Conservation (phyloP, 139 green algal genomes). For the Coccomyxa sp. region DNA sequence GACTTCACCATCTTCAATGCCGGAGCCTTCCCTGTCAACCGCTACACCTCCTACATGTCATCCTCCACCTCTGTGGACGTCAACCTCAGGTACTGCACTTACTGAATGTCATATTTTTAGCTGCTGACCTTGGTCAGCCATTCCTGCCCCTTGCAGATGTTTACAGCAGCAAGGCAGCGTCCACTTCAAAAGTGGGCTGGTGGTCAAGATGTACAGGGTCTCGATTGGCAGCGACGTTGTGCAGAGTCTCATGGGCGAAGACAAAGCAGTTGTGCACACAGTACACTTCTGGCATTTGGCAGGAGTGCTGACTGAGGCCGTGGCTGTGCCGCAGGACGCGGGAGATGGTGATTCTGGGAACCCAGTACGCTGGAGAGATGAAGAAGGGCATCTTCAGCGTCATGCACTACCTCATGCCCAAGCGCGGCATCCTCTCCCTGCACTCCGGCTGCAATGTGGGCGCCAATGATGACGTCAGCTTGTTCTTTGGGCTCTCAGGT, state of each 20-base stretch:
- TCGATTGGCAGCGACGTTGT: too few relatives aligned
- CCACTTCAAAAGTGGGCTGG: too few relatives aligned
- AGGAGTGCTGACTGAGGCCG: too few relatives aligned
- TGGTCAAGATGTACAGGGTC: too few relatives aligned
- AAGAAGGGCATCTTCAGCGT: slow-evolving; percentile 87
- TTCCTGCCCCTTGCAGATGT: too few relatives aligned
- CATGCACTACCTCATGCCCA: slow-evolving; percentile 92
- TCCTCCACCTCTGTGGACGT: slow-evolving; percentile 83
- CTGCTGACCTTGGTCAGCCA: too few relatives aligned
- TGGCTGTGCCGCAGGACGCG: slow-evolving; percentile 8
- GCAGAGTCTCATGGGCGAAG: too few relatives aligned
- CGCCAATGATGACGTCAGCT: slow-evolving; percentile 52
- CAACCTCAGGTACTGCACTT: slow-evolving; percentile 65
- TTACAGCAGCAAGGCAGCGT: too few relatives aligned
- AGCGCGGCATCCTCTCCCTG: slow-evolving; percentile 77
- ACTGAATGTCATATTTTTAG: too few relatives aligned
- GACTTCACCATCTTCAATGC: slow-evolving; percentile 97
- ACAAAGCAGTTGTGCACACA: too few relatives aligned
- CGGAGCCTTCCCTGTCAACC: slow-evolving; percentile 82
- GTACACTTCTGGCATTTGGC: too few relatives aligned
- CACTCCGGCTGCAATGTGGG: slow-evolving; percentile 90
- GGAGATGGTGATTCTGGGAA: slow-evolving; percentile 71
- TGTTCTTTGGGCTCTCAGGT: slow-evolving; percentile 85
- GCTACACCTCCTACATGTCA: slow-evolving; percentile 87
- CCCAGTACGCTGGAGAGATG: slow-evolving; percentile 93